Base-by-base conservation (phyloP, 345 rosid species). In the Rhodomyrtus tomentosa region DNA sequence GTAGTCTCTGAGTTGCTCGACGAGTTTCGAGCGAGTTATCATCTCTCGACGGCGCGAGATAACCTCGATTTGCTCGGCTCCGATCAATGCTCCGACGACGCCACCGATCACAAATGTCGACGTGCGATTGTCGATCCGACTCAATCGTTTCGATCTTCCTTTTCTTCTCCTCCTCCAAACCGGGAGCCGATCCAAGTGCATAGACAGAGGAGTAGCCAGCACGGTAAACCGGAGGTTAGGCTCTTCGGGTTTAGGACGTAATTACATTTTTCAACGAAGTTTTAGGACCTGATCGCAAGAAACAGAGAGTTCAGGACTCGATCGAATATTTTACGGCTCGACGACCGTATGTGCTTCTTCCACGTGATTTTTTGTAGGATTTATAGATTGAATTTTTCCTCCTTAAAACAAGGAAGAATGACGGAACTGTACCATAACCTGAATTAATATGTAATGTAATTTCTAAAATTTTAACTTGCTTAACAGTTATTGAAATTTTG, bases 21-120 rank as follows among this genome's bases (percentile, higher is more conserved):
- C 95, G 80, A 91, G 93, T 88, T 90, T 90, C 73, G 93, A 90
- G 81, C 93, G 85, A 50, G 95, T 92, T 73, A 92, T 90, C 95
- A 91, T 93, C 25, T 84, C 86, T 82, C 48, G 38, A 45, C 40
- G 50, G 50, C 84, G 85, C 85, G 40, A 59, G 86, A 10, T 25
- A 21, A 8, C 42, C 74, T 38, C 74, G 42, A 20, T 4, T 18
- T 22, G 74, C 74, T 62, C 42, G 12, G 76, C 76, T 32, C 45
- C 24, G 76, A 68, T 32, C 76, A 38, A 21, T 18, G 13, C 42
- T 32, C 76, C 76, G 45, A 42, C 76, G 12, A 62, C 6, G 29
- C 27, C 59, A 22, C 42, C 45, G 76, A 32, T 68, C 45, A 21
- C 3, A 24, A 24, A 18, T 2, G 42, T 18, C 76, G 76, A 18